phyloP scores from a whole-genome alignment of 352 stramenopile species.

The Globisporangium acanthophoron region DNA sequence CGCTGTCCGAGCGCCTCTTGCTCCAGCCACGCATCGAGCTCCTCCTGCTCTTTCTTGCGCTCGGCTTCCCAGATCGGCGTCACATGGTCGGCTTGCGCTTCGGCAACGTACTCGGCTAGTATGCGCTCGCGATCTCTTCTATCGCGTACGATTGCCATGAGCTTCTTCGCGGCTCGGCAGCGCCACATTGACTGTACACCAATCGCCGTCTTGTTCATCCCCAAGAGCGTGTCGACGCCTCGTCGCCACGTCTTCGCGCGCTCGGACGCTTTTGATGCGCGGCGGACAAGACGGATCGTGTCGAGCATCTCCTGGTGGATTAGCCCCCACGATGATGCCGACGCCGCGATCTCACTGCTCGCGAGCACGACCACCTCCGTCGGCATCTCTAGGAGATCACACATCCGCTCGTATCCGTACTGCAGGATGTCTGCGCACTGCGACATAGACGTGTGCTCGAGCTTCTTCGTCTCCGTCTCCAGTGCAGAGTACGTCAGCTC shows the following conservation, averaged over 20 bases:
- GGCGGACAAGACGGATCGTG: conserved; percentile 5
- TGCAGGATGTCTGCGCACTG: conserved; percentile 51
- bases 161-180: conserved; percentile 29
- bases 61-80: conserved; percentile 62
- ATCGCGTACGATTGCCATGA: conserved; percentile 33
- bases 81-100: conserved; percentile 53
- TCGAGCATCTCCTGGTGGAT: conserved; percentile 15
- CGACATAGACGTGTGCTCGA: conserved; percentile 38
- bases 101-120: conserved; percentile 42
- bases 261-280: conserved; percentile 11
- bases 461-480: conserved; percentile 42
- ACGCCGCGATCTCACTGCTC: not conserved
- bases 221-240: conserved; percentile 17
- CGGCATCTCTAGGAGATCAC: conserved; percentile 43
- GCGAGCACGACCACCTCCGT: conserved; percentile 30
- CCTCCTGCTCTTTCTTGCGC: conserved; percentile 43
- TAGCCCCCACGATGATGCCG: not conserved
- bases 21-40: conserved; percentile 34
- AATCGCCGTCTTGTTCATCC: conserved; percentile 32
- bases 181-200: conserved; percentile 55
- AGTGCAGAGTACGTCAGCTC: conserved; percentile 45
- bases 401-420: conserved; percentile 52
- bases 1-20: conserved; percentile 29
- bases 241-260: conserved; percentile 24
- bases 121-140: conserved; percentile 4